These are phyloP conservation scores for Echria macrotheca DNA, from an alignment of 495 filamentous ascomycete genomes.

Conservation along the genomic window DNA sequence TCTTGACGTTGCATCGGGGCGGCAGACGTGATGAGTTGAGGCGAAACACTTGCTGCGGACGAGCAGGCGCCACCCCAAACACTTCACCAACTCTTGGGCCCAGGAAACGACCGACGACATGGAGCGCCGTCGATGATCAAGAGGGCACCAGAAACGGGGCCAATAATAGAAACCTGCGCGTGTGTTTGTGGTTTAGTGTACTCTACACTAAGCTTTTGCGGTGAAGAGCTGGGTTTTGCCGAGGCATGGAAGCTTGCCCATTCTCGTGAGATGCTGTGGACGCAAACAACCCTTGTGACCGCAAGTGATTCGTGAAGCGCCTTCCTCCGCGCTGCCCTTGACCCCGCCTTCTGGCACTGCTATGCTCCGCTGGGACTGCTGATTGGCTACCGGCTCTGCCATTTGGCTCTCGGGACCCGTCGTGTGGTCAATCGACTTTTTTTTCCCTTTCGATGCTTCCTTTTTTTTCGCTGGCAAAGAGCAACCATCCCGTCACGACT, in stretches of 20 bases:
- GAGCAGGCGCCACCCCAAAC: neutral
- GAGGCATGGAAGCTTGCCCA: neutral
- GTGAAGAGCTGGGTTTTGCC: slow-evolving; percentile 6
- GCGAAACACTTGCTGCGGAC: slow-evolving; percentile 5
- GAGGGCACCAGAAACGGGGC: too few relatives aligned
- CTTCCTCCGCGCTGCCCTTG: neutral
- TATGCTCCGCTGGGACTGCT: neutral
- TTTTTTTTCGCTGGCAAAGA: neutral
- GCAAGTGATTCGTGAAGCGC: slow-evolving; percentile 9
- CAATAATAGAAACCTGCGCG: too few relatives aligned
- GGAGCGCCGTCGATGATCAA: too few relatives aligned
- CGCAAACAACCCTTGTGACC: slow-evolving; percentile 2
- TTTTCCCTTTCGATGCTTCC: neutral
- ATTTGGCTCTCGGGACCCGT: neutral
- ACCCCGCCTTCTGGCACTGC: slow-evolving; percentile 5
- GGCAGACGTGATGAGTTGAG: neutral
- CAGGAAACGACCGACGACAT: neutral
- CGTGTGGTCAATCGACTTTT: neutral
- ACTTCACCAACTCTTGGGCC: neutral
- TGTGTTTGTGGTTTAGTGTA: too few relatives aligned
- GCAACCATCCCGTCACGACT: neutral
- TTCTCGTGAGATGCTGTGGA: slow-evolving; percentile 3
- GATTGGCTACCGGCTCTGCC: neutral
- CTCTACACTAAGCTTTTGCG: neutral
- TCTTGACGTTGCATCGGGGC: slow-evolving; percentile 8